Conservation (phyloP, 345 rosid genomes). For the Trapa bicornis region DNA sequence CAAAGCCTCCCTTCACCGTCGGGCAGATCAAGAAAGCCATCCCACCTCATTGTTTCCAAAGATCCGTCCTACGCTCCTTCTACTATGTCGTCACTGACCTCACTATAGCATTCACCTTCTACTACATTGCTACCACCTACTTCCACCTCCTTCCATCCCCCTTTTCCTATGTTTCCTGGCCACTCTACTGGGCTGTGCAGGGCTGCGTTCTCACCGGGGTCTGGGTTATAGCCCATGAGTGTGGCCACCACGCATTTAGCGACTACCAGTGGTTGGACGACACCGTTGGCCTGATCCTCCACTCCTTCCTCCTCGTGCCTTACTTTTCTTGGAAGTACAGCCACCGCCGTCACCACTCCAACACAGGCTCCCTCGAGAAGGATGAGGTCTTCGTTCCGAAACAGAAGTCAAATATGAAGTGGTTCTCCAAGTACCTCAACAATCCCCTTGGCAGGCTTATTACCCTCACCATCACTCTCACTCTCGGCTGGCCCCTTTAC, state of each 20-base stretch:
- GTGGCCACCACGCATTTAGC: constrained; percentile 96
- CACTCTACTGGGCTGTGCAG: constrained; percentile 64
- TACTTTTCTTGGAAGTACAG: constrained; percentile 91
- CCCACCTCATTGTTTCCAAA: constrained; percentile 77
- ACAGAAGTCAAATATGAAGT: constrained; percentile 27
- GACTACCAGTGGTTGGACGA: constrained; percentile 84
- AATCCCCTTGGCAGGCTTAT: constrained; percentile 58
- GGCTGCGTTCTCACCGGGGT: constrained; percentile 66
- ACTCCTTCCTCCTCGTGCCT: constrained; percentile 72
- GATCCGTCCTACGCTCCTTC: constrained; percentile 70
- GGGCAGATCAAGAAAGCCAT: constrained; percentile 68
- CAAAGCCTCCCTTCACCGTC: constrained; percentile 59
- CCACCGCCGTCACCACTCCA: constrained; percentile 92
- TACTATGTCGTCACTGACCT: constrained; percentile 50
- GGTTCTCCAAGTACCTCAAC: constrained; percentile 61
- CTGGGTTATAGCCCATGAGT: constrained; percentile 90
- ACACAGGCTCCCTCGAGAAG: constrained; percentile 64
- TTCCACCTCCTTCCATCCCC: constrained; percentile 43
- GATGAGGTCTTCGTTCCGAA: constrained; percentile 90
- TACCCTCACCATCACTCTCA: constrained; percentile 33
- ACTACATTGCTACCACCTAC: constrained; percentile 40
- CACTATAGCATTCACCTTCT: constrained; percentile 39
- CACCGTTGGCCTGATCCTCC: constrained; percentile 71
- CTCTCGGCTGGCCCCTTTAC: constrained; percentile 82
- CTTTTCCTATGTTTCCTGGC: constrained; percentile 66